Conservation (phyloP, 2,329 filamentous ascomycete genomes). For the Ophiostoma pallidulum region DNA sequence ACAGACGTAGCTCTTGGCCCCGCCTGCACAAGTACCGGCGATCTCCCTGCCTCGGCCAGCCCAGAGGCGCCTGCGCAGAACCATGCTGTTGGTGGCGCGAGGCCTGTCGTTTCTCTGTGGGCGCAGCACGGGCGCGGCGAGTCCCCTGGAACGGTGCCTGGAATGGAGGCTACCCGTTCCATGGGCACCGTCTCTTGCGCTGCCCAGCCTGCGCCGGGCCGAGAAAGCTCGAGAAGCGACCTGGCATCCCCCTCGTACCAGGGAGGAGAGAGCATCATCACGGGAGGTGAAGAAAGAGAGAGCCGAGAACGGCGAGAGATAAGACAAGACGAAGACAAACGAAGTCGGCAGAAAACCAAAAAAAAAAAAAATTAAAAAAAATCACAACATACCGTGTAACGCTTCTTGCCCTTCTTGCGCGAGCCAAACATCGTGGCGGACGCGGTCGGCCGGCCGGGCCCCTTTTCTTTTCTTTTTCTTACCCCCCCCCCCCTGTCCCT, state of each 20-base stretch:
- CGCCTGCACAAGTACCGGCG: not conserved
- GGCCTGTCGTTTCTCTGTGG: too few species aligned
- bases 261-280: too few species aligned
- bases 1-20: too few species aligned
- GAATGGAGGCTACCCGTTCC: too few species aligned
- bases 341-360: not conserved
- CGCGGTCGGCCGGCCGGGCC: slow-evolving; percentile 1
- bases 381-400: slow-evolving; percentile 37
- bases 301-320: not conserved
- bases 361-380: slow-evolving; percentile 16
- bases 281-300: too few species aligned
- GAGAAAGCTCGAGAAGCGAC: too few species aligned
- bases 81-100: not conserved
- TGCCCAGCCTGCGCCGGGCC: too few species aligned
- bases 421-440: slow-evolving; percentile 35
- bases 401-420: slow-evolving; percentile 36
- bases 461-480: not conserved
- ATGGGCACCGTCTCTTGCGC: too few species aligned
- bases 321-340: not conserved
- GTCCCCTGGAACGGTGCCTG: too few species aligned
- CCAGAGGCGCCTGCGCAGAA: too few species aligned
- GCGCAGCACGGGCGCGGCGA: too few species aligned
- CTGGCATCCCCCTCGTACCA: too few species aligned
- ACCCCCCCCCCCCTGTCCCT: not conserved
- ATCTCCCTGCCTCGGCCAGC: not conserved